A percentile compares a stretch with the other conserved stretches of the same genome.
These are phyloP conservation scores for Metrosideros polymorpha DNA, from an alignment of 441 rosid genomes.

Conservation along the genomic window DNA sequence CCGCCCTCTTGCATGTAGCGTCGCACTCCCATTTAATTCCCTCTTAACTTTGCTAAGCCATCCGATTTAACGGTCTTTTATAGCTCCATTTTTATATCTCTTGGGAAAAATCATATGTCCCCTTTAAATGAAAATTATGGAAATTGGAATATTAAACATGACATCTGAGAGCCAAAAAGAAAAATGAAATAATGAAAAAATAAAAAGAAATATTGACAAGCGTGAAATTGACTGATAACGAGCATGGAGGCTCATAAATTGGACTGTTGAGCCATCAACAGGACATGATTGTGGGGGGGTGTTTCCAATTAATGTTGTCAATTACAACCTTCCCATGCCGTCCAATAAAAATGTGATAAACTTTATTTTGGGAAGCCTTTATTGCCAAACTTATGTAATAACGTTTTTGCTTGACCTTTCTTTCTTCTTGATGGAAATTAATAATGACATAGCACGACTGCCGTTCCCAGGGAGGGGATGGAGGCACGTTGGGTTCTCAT, in stretches of 20 bases:
- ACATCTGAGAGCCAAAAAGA: background rate
- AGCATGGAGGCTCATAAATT: background rate
- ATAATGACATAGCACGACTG: background rate
- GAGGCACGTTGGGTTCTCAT: background rate
- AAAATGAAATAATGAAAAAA: rapidly evolving
- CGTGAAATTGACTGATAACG: background rate
- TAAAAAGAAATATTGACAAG: background rate
- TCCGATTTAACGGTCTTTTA: background rate
- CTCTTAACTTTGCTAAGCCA: background rate
- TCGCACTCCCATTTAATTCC: rapidly evolving
- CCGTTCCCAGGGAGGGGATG: background rate
- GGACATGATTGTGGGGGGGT: too few relatives aligned
- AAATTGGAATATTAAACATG: background rate
- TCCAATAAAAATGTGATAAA: background rate
- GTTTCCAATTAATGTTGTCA: background rate
- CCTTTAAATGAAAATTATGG: background rate
- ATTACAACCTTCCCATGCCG: background rate
- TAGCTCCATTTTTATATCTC: background rate
- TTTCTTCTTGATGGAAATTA: background rate
- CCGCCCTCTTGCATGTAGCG: background rate
- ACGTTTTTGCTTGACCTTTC: background rate
- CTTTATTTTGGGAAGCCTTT: background rate
- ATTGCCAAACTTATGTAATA: background rate
- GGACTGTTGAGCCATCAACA: background rate
- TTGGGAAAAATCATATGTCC: background rate